Base-by-base conservation (phyloP, 495 filamentous ascomycete species). In the Darksidea phi region DNA sequence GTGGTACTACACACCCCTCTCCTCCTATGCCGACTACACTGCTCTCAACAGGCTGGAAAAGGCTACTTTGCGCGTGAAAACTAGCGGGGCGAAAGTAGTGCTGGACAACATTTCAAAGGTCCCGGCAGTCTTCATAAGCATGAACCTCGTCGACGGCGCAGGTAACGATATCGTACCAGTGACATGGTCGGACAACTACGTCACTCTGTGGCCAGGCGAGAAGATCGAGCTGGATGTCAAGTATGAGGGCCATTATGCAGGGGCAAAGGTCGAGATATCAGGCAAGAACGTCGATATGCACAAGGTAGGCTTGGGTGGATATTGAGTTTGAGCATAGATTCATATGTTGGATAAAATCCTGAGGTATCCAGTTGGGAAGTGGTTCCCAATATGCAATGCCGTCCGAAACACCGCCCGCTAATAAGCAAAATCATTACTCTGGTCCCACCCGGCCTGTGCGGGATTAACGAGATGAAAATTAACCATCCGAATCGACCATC, bases 131-230 rank as follows among this genome's bases (percentile, higher is more conserved):
- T 87, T 86, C 51, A 54, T 86, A 18, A 75, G 73, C 3, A 54
- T 87, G 23, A 75, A 74, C 48, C 64, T 82, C 21, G 65, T 82
- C 0, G 76, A 82, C 32, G 51, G 52, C 3, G 59, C 66, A 0
- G 71, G 75, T 0, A 50, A 73, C 7, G 78, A 84, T 42, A 70
- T 85, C 0, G 50, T 77, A 15, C 82, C 82, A 2, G 71, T 84
- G 6, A 77, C 73, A 34, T 87, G 82, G 80, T 80, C 78, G 0
- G 82, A 86, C 60, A 86, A 87, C 48, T 87, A 87, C 58, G 72
- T 86, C 13, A 85, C 84, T 0, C 68, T 88, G 11, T 84, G 79
- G 72, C 82, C 84, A 5, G 63, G 72, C 13, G 85, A 88, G 70
- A 79, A 73, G 52, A 20, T 84, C 0, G 49, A 25, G 0, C 1